These are phyloP conservation scores for Rutstroemia sydowiana DNA, from an alignment of 2,329 filamentous ascomycete species.

Conservation along the genomic window DNA sequence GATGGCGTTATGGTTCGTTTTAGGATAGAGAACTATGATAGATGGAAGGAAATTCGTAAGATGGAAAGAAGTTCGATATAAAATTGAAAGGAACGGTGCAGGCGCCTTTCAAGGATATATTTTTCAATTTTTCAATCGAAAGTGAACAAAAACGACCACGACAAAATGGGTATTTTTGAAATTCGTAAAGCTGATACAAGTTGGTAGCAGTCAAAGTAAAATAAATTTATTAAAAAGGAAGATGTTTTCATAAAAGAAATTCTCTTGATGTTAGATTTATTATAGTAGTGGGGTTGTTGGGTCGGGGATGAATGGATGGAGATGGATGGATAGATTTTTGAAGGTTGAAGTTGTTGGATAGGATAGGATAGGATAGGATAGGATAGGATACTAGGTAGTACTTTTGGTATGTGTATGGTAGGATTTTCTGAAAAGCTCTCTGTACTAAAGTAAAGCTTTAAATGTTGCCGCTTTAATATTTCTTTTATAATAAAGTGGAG, in stretches of 20 bases:
- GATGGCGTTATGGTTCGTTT: neutral
- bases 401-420: neutral
- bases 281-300: conserved; percentile 3
- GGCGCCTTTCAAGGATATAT: conserved; percentile 28
- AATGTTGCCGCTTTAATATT: neutral
- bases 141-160: neutral
- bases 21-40: conserved; percentile 5
- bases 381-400: neutral
- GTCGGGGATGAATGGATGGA: conserved; percentile 10
- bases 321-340: neutral
- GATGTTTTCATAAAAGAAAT: neutral
- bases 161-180: neutral
- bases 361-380: neutral
- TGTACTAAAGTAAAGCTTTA: no score
- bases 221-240: conserved; percentile 2
- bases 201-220: conserved; percentile 17
- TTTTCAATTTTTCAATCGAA: conserved; percentile 10
- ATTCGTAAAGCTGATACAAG: conserved; percentile 14
- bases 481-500: neutral
- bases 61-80: conserved; percentile 18
- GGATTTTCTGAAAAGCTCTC: no score
- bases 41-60: conserved; percentile 15
- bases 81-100: conserved; percentile 29
- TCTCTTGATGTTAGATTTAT: conserved; percentile 9
- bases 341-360: conserved; percentile 1